Base-by-base conservation (phyloP, 306 rosid genomes). In the apple (Malus domestica) region DNA sequence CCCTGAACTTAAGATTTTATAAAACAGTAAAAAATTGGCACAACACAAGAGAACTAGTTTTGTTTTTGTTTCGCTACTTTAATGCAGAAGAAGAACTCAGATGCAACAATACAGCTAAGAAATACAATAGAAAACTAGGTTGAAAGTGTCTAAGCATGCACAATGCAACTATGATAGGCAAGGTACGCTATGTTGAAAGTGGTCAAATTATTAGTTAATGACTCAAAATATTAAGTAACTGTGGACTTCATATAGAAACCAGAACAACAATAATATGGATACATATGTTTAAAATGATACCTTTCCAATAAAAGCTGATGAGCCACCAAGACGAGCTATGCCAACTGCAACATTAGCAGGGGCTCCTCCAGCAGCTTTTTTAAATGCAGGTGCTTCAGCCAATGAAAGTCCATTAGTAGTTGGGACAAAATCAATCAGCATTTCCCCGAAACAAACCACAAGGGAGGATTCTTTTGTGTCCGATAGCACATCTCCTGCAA, bases 301-400 rank as follows among this genome's bases (percentile, higher is more conserved):
- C 97, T 94, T 94, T 67, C 98, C 98, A 49, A 92, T 90, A 78
- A 94, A 92, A 79, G 98, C 98, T 2, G 98, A 83, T 60, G 95
- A 92, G 72, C 98, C 97, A 69, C 98, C 98, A 52, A 94, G 90
- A 55, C 98, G 88, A 55, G 98, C 82, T 83, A 94, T 85, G 74
- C 96, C 98, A 62, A 94, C 98, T 22, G 98, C 97, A 81, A 94
- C 98, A 83, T 94, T 94, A 27, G 98, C 98, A 80, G 97, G 98
- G 73, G 97, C 98, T 70, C 98, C 98, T 29, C 98, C 98, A 13
- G 98, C 87, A 80, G 98, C 98, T 82, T 95, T 95, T 78, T 95
- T 86, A 80, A 92, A 95, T 4, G 96, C 98, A 77, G 97, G 92
- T 46, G 96, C 89, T 68, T 92, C 98, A 40, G 97, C 93, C 88